Evolutionary conservation across 192 early-diverging fungal species (phyloP).

Genomic region (Spinellus fusiger): DNA sequence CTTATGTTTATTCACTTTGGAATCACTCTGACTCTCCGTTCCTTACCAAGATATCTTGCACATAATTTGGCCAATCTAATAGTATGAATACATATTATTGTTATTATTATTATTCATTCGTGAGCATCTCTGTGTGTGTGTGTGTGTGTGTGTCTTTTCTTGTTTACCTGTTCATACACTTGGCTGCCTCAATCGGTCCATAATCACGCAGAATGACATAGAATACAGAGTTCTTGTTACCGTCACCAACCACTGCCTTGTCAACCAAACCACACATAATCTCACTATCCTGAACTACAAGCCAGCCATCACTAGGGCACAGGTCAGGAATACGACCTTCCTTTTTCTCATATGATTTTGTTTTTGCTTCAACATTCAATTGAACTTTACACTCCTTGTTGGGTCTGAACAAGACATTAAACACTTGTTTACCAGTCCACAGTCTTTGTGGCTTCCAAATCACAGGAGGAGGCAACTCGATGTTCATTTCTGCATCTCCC

Average conservation of each 20-base stretch:
- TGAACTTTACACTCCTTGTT: conserved; percentile 58
- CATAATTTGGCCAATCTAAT: conserved; percentile 45
- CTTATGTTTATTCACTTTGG: background rate
- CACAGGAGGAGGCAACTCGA: conserved; percentile 92
- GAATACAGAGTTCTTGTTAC: conserved; percentile 92
- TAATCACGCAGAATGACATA: conserved; percentile 91
- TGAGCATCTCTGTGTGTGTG: too few relatives aligned
- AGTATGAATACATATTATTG: background rate
- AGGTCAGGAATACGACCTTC: conserved; percentile 59
- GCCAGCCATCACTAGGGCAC: conserved; percentile 84
- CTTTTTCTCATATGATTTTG: conserved; percentile 62
- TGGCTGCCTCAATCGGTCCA: conserved; percentile 77
- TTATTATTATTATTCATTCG: too few relatives aligned
- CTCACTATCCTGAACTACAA: conserved; percentile 91
- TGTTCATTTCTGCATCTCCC: conserved; percentile 73
- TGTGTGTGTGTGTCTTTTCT: too few relatives aligned
- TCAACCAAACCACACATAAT: conserved; percentile 91
- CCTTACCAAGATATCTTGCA: conserved; percentile 79
- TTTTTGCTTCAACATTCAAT: conserved; percentile 91
- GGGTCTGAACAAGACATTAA: conserved; percentile 84
- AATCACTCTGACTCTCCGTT: background rate
- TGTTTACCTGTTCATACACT: conserved; percentile 91
- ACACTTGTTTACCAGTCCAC: conserved; percentile 98
- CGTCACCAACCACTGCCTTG: conserved; percentile 95
- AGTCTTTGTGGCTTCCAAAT: conserved; percentile 83